Evolutionary conservation across 73 alveolate genomes (phyloP).

Genomic region (Uronychia setigera): DNA sequence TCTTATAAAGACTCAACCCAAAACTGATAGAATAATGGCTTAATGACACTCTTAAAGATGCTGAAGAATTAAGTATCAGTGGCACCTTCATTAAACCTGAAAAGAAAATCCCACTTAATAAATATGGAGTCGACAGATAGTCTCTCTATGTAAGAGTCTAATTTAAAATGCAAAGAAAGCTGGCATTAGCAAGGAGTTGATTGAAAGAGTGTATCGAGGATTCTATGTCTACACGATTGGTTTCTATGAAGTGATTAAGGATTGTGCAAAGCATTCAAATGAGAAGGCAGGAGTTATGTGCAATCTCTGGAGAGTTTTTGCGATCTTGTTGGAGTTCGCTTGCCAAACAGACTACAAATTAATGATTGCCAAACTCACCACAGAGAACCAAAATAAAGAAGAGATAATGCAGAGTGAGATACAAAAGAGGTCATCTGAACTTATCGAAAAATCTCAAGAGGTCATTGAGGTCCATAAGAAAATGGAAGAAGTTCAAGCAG

Average conservation of each 20-base stretch:
- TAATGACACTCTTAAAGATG: neutral
- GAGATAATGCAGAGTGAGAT: neutral
- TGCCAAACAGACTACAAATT: constrained; percentile 72
- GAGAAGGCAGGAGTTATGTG: constrained; percentile 30
- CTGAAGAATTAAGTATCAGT: neutral
- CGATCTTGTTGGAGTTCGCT: constrained; percentile 73
- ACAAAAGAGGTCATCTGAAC: neutral
- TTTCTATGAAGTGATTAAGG: constrained; percentile 59
- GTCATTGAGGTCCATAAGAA: neutral
- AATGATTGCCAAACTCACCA: constrained; percentile 34
- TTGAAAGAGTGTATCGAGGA: constrained; percentile 56
- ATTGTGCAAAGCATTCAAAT: constrained; percentile 47
- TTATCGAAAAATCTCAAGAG: neutral
- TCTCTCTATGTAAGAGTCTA: neutral
- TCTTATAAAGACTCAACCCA: too few species aligned
- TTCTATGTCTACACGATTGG: constrained; percentile 73
- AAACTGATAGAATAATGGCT: neutral
- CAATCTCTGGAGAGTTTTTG: constrained; percentile 69
- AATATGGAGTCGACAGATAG: neutral
- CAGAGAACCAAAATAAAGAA: neutral
- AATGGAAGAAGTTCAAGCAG: neutral
- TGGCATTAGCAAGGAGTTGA: constrained; percentile 52
- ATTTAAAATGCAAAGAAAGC: constrained; percentile 32
- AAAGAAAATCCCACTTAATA: neutral
- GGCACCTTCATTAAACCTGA: neutral